Conservation (phyloP, 768 basidiomycete species). For the Pholiota conissans region DNA sequence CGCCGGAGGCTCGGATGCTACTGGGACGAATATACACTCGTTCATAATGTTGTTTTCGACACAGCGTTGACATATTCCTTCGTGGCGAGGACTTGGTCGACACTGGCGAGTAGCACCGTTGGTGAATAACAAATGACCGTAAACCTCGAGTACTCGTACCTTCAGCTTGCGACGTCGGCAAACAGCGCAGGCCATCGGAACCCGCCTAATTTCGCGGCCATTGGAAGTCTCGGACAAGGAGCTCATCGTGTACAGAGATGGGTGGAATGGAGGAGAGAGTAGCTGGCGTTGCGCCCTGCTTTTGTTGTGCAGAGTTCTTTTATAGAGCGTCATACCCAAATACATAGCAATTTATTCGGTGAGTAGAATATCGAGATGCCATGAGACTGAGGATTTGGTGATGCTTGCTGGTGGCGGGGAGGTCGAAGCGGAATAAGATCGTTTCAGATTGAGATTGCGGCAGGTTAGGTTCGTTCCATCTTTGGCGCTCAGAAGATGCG, state of each 20-base stretch:
- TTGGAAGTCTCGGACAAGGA: not conserved
- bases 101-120: slow-evolving; percentile 6
- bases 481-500: slow-evolving; percentile 4
- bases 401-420: slow-evolving; percentile 2
- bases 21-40: slow-evolving; percentile 2
- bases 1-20: not conserved
- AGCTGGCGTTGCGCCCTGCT: not conserved
- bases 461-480: not conserved
- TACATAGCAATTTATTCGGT: not conserved
- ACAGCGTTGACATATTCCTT: not conserved
- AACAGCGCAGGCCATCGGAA: slow-evolving; percentile 51
- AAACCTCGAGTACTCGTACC: slow-evolving; percentile 27
- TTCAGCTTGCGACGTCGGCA: slow-evolving; percentile 60
- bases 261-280: not conserved
- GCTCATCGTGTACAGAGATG: not conserved
- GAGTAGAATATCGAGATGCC: slow-evolving; percentile 2
- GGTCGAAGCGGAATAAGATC: slow-evolving; percentile 2
- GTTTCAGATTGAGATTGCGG: slow-evolving; percentile 2
- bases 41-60: not conserved
- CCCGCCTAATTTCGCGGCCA: slow-evolving; percentile 26
- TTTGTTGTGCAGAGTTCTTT: not conserved
- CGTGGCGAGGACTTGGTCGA: not conserved
- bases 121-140: not conserved
- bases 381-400: not conserved
- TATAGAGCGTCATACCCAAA: not conserved